A percentile compares a stretch with the other conserved stretches of the same genome.
Conservation (phyloP, 2,329 filamentous ascomycete genomes). For the Penicillium sp. region DNA sequence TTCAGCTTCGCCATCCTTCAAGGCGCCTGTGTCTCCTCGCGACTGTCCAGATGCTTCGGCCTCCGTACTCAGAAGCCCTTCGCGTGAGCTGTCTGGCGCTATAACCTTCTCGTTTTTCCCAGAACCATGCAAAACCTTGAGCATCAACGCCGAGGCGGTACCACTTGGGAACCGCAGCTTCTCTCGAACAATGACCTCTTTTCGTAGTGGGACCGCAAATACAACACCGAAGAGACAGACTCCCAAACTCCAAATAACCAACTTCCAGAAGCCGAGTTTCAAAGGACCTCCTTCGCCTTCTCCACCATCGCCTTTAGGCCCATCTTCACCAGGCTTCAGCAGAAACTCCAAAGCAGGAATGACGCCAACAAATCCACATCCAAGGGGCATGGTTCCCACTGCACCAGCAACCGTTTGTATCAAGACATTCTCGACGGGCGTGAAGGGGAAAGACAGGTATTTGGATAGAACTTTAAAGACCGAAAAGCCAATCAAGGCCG, state of each 20-base stretch:
- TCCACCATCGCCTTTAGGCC: conserved; percentile 62
- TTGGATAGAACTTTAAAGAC: conserved; percentile 74
- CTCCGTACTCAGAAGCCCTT: conserved; percentile 18
- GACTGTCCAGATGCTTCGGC: conserved; percentile 27
- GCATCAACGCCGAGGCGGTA: conserved; percentile 88
- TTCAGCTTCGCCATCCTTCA: conserved; percentile 37
- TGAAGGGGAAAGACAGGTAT: conserved; percentile 71
- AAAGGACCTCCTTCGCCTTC: conserved; percentile 71
- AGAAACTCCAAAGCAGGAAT: conserved; percentile 87
- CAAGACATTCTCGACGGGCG: conserved; percentile 89
- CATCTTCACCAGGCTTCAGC: conserved; percentile 66
- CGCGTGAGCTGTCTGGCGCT: conserved; percentile 12
- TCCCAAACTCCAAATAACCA: conserved; percentile 83
- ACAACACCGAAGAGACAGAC: conserved; percentile 95
- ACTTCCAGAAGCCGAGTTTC: conserved; percentile 60
- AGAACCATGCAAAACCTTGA: conserved; percentile 72
- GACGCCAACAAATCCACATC: conserved; percentile 90
- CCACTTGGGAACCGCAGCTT: conserved; percentile 89
- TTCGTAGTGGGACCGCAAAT: conserved; percentile 82
- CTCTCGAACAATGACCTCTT: conserved; percentile 86
- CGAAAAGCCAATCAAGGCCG: conserved; percentile 85
- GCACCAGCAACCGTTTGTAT: conserved; percentile 92
- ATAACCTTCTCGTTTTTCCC: conserved; percentile 37
- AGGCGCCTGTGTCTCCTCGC: conserved; percentile 37
- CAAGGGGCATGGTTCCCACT: conserved; percentile 92